phyloP scores from a whole-genome alignment of 805 yeast genomes.

The Ogataea populi-albae region DNA sequence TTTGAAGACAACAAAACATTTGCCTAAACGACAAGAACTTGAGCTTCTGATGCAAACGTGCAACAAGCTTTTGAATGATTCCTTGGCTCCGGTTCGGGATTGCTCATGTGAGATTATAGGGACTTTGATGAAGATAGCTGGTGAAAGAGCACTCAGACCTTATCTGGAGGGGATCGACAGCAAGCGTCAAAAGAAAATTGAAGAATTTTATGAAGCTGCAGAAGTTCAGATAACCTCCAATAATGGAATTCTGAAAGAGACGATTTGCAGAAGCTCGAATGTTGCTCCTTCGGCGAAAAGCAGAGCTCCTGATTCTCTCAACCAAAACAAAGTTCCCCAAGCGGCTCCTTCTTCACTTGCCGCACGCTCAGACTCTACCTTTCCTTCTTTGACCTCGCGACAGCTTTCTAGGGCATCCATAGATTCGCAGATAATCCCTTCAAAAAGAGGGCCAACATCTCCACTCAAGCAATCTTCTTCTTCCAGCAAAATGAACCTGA shows the following conservation, averaged over 20 bases:
- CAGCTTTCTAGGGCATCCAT: slow-evolving; percentile 16
- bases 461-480: slow-evolving; percentile 47
- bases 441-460: slow-evolving; percentile 52
- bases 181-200: slow-evolving; percentile 62
- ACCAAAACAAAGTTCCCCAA: too few species aligned
- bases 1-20: slow-evolving; percentile 44
- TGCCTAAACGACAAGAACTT: slow-evolving; percentile 53
- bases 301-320: slow-evolving; percentile 4
- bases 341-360: too few species aligned
- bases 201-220: slow-evolving; percentile 53
- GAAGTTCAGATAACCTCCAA: slow-evolving; percentile 45
- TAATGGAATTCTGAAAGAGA: background rate
- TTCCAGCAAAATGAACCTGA: slow-evolving; percentile 24
- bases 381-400: slow-evolving; percentile 10
- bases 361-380: too few species aligned
- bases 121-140: slow-evolving; percentile 76
- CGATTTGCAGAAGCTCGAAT: too few species aligned
- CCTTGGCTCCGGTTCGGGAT: slow-evolving; percentile 79
- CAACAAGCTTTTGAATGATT: slow-evolving; percentile 69
- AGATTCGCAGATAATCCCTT: slow-evolving; percentile 40
- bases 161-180: slow-evolving; percentile 70
- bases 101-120: slow-evolving; percentile 79
- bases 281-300: too few species aligned
- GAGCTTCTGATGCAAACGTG: slow-evolving; percentile 55
- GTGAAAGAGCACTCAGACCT: slow-evolving; percentile 61